Conservation (phyloP, 371 early-diverging fungal genomes). For the Zopfochytrium polystomum region DNA sequence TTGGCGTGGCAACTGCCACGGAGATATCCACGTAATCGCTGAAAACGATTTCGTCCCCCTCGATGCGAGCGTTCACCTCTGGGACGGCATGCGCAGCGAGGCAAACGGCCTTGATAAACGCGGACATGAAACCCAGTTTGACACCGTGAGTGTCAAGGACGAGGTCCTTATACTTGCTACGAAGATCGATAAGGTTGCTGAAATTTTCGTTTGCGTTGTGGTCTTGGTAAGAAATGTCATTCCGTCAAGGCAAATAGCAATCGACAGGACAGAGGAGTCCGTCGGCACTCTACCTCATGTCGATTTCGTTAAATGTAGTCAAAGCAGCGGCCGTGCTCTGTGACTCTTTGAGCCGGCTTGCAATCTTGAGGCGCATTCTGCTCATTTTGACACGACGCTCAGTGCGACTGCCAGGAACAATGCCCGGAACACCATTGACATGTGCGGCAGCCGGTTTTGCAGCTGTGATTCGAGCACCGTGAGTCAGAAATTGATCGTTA, state of each 20-base stretch:
- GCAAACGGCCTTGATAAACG: conserved; percentile 89
- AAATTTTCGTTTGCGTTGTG: background rate
- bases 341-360: conserved; percentile 93
- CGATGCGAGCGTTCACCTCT: conserved; percentile 90
- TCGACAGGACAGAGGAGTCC: background rate
- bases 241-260: background rate
- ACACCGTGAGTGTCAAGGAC: conserved; percentile 91
- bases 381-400: conserved; percentile 78
- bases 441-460: background rate
- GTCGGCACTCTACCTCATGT: conserved; percentile 67
- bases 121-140: conserved; percentile 97
- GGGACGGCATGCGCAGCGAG: conserved; percentile 83
- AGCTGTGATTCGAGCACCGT: background rate
- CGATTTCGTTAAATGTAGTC: conserved; percentile 98
- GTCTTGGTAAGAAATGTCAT: background rate
- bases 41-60: conserved; percentile 82
- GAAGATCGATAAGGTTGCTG: conserved; percentile 79
- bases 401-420: conserved; percentile 28
- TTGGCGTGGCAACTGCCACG: conserved; percentile 96
- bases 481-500: background rate
- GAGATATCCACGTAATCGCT: conserved; percentile 92
- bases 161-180: conserved; percentile 88
- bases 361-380: conserved; percentile 93
- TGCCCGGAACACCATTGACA: conserved; percentile 12
- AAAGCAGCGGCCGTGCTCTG: conserved; percentile 94